Evolutionary conservation across 768 basidiomycete species (phyloP).

Genomic region (Termitomyces sp.): DNA sequence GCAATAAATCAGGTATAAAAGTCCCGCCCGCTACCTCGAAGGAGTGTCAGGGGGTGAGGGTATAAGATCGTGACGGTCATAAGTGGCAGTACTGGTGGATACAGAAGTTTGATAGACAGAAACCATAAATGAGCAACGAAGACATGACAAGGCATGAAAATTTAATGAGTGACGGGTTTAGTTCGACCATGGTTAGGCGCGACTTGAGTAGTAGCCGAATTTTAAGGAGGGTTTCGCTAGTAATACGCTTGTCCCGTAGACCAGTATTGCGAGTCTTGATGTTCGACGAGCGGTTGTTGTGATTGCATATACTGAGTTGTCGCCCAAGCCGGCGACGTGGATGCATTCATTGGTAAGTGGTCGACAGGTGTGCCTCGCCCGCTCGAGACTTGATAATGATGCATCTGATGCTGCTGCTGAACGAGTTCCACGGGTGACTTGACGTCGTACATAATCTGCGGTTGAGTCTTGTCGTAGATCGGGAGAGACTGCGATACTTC

Average conservation of each 20-base stretch:
- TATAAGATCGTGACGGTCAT: conserved; percentile 16
- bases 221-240: not conserved
- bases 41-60: conserved; percentile 11
- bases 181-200: not conserved
- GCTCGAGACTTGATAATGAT: conserved; percentile 9
- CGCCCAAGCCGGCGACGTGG: conserved; percentile 11
- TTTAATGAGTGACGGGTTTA: not conserved
- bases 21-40: not conserved
- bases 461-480: conserved; percentile 23
- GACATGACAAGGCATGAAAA: not conserved
- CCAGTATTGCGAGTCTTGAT: conserved; percentile 15
- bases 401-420: conserved; percentile 18
- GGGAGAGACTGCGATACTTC: conserved; percentile 12
- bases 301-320: conserved; percentile 9
- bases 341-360: conserved; percentile 1
- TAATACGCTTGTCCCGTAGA: conserved; percentile 11
- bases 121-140: not conserved
- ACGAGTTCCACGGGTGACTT: conserved; percentile 27
- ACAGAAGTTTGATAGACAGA: not conserved
- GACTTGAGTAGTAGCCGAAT: not conserved
- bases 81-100: not conserved
- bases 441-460: conserved; percentile 25
- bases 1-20: conserved; percentile 18
- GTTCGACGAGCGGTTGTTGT: conserved; percentile 5
- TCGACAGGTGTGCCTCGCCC: conserved; percentile 1